Conservation (phyloP, 768 basidiomycete species). For the Ramaria sp. region DNA sequence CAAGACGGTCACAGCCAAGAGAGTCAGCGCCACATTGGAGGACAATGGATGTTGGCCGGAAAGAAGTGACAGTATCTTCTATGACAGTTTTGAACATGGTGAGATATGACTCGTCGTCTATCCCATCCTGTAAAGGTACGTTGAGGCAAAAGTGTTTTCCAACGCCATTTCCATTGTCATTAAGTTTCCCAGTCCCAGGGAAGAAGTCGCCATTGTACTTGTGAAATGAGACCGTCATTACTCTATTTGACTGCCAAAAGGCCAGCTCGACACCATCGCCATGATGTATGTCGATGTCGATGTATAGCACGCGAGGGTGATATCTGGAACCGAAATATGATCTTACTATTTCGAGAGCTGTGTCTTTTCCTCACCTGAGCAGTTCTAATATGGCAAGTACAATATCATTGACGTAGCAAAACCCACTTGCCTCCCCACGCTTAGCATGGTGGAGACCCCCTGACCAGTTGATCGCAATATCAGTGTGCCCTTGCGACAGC, state of each 20-base stretch:
- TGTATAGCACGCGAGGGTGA: constrained; percentile 90
- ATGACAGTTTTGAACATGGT: constrained; percentile 93
- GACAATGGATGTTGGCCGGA: constrained; percentile 83
- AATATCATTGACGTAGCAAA: constrained; percentile 97
- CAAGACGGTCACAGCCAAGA: constrained; percentile 86
- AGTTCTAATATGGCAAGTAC: constrained; percentile 91
- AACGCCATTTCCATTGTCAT: constrained; percentile 78
- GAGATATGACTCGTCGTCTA: constrained; percentile 96
- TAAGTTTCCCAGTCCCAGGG: constrained; percentile 91
- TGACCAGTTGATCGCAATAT: constrained; percentile 99
- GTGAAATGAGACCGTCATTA: constrained; percentile 98
- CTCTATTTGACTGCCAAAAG: constrained; percentile 96
- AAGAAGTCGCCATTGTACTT: constrained; percentile 99
- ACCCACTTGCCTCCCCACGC: constrained; percentile 94
- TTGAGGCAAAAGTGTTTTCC: constrained; percentile 96
- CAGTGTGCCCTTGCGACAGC: constrained; percentile 72
- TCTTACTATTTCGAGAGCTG: not conserved
- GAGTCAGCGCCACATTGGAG: constrained; percentile 97
- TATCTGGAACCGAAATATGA: constrained; percentile 37
- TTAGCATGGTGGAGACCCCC: constrained; percentile 98
- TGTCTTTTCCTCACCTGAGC: constrained; percentile 44
- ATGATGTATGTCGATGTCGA: constrained; percentile 99
- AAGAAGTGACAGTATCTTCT: constrained; percentile 84
- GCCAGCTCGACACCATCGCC: constrained; percentile 98
- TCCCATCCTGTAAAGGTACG: constrained; percentile 89